Conservation (phyloP, 495 filamentous ascomycete species). For the Chaetomium tenue region DNA sequence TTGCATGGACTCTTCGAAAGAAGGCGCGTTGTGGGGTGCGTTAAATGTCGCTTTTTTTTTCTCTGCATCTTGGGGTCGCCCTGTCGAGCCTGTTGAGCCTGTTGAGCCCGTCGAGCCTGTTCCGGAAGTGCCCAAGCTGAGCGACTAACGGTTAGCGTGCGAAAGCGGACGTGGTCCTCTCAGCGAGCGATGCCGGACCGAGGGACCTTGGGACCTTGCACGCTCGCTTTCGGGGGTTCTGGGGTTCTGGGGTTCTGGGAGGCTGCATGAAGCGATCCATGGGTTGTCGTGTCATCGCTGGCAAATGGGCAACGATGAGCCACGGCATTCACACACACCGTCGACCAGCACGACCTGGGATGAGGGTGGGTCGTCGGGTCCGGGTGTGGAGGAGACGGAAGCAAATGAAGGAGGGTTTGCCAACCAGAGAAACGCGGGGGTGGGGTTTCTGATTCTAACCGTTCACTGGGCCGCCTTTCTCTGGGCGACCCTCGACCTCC, state of each 20-base stretch:
- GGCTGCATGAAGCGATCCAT: slow-evolving; percentile 14
- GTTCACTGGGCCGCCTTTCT: not conserved
- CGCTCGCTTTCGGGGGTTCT: not conserved
- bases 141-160: slow-evolving; percentile 13
- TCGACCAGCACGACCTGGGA: not conserved
- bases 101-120: not conserved
- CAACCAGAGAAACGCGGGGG: slow-evolving; percentile 27
- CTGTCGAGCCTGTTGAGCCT: not conserved
- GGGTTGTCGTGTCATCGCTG: not conserved
- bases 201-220: not conserved
- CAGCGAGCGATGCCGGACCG: not conserved
- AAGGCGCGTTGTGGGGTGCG: slow-evolving; percentile 24
- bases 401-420: slow-evolving; percentile 19
- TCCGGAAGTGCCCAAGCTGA: not conserved
- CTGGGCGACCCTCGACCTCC: not conserved
- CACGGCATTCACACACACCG: slow-evolving; percentile 11
- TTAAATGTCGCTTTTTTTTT: slow-evolving; percentile 24
- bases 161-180: slow-evolving; percentile 8
- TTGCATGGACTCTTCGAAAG: slow-evolving; percentile 23
- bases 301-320: not conserved
- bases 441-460: slow-evolving; percentile 19
- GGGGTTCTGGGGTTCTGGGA: not conserved
- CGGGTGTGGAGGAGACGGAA: slow-evolving; percentile 4
- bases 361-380: slow-evolving; percentile 9
- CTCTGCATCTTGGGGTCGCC: slow-evolving; percentile 13